Evolutionary conservation across 352 stramenopile species (phyloP), one percentile per base, ranked within the genome.

Genomic region (Stramenopiles sp.): DNA sequence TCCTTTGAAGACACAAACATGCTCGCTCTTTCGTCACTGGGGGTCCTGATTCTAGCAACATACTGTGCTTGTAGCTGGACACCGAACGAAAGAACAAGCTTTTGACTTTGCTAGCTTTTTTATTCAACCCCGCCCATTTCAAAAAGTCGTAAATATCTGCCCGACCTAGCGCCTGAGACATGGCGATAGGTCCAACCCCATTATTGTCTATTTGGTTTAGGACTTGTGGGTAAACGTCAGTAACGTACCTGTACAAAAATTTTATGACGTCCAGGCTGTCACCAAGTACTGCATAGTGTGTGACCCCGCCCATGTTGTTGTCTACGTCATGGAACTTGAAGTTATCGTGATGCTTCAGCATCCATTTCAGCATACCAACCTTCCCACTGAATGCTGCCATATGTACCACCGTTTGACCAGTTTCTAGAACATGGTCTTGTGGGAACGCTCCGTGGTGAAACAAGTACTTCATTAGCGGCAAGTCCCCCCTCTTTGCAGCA

Each of bases 231-330:
- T 63, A 63, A 63, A 12, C 25, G 12, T 63, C 25, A 25, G 12
- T 63, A 63, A 12, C 12, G 12, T 63, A 12, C 25, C 25, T 63
- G 25, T 63, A 25, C 25, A 63, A 63, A 12, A 12, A 63, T 63
- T 63, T 63, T 12, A 63, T 63, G 12, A 63, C 43, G 25, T 63
- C 43, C 25, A 63, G 12, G 12, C 25, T 63, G 25, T 63, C 43
- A 18, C 43, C 43, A 63, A 63, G 43, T 63, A 63, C 43, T 63
- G 43, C 43, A 63, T 63, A 63, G 25, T 63, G 43, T 25, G 43
- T 18, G 12, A 63, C 12, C 12, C 25, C 25, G 12, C 12, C 43
- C 12, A 12, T 25, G 25, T 12, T 25, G 25, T 63, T 63, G 43
- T 63, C 43, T 63, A 63, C 12, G 12, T 63, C 43, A 63, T 63